phyloP scores from a whole-genome alignment of 2,329 filamentous ascomycete species.

The Phoma herbarum region DNA sequence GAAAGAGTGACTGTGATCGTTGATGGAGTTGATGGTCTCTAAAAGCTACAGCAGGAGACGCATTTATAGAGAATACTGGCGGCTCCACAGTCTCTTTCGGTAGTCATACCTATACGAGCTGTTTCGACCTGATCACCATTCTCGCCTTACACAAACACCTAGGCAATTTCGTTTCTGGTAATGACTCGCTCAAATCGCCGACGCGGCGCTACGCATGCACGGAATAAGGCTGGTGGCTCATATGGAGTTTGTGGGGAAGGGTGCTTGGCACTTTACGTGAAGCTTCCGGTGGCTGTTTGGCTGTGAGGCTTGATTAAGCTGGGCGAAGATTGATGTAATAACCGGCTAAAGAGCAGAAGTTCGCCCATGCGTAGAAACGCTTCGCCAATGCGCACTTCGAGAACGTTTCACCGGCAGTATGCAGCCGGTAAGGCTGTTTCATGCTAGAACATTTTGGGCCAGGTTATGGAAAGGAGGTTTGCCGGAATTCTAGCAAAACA shows the following conservation, averaged over 20 bases:
- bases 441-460: neutral
- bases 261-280: slow-evolving; percentile 27
- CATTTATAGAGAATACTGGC: too few relatives aligned
- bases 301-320: slow-evolving; percentile 17
- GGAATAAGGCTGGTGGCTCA: neutral
- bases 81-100: neutral
- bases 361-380: neutral
- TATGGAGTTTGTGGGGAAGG: slow-evolving; percentile 11
- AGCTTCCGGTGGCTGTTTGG: slow-evolving; percentile 29
- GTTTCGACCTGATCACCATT: neutral
- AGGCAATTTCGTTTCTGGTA: neutral
- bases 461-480: neutral
- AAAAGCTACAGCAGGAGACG: neutral
- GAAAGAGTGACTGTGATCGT: slow-evolving; percentile 1
- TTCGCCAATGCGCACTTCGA: neutral
- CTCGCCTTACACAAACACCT: slow-evolving; percentile 1
- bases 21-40: neutral
- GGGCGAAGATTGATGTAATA: neutral
- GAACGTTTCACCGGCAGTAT: neutral
- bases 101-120: neutral
- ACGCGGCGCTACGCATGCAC: neutral
- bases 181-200: slow-evolving; percentile 2
- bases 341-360: slow-evolving; percentile 14
- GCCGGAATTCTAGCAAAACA: neutral
- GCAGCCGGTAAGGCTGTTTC: slow-evolving; percentile 11